phyloP scores from a whole-genome alignment of 208 protist species.

The Trypanosoma conorhini region DNA sequence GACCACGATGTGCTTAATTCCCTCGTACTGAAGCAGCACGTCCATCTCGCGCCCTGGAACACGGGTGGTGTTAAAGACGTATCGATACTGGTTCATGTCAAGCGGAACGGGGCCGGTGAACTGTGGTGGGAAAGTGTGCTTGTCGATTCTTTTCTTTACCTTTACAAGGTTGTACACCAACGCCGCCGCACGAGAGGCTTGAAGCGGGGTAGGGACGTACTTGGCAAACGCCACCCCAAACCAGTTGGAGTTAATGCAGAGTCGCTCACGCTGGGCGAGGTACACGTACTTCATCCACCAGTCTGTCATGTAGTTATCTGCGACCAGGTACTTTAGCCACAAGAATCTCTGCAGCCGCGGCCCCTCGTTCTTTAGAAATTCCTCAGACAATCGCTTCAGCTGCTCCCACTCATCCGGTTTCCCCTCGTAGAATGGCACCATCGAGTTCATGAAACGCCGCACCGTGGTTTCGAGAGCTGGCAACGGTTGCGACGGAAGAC shows the following conservation, averaged over 20 bases:
- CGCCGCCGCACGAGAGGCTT: conserved; percentile 63
- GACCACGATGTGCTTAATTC: conserved; percentile 76
- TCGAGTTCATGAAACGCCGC: conserved; percentile 54
- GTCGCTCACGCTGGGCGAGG: conserved; percentile 60
- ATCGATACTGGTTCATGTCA: conserved; percentile 85
- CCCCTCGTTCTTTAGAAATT: conserved; percentile 79
- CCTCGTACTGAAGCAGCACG: conserved; percentile 50
- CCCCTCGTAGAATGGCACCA: conserved; percentile 48
- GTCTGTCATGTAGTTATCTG: conserved; percentile 81
- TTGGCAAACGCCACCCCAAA: conserved; percentile 75
- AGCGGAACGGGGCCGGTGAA: conserved; percentile 67
- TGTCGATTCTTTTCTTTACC: conserved; percentile 69
- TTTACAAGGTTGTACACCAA: conserved; percentile 58
- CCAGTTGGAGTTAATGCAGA: conserved; percentile 93
- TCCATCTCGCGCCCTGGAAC: conserved; percentile 84
- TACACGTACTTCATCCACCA: conserved; percentile 92
- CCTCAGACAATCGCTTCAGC: conserved; percentile 39
- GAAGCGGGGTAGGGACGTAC: conserved; percentile 46
- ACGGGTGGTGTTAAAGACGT: conserved; percentile 83
- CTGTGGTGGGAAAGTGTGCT: conserved; percentile 53
- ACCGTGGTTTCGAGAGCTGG: conserved; percentile 74
- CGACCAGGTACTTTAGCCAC: conserved; percentile 63
- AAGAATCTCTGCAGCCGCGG: conserved; percentile 72
- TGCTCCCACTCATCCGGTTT: conserved; percentile 32
- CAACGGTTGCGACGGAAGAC: conserved; percentile 77